Evolutionary conservation across 108 stramenopile genomes (phyloP).

Genomic region (Cylindrotheca fusiformis): DNA sequence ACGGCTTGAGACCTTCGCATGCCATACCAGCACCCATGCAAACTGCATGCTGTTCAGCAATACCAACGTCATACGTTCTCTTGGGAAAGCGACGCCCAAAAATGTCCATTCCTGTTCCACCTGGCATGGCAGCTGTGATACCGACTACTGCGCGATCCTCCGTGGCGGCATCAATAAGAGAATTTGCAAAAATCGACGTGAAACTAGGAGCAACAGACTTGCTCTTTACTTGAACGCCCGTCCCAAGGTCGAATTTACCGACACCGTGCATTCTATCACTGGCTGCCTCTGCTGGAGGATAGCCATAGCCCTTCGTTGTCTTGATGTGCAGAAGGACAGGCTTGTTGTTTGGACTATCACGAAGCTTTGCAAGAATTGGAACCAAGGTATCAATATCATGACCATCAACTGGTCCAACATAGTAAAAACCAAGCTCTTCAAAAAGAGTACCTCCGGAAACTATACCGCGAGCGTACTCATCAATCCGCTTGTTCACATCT

Average conservation of each 20-base stretch:
- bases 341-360: slow-evolving; percentile 79
- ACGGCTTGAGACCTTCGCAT: slow-evolving; percentile 96
- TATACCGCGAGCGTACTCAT: slow-evolving; percentile 96
- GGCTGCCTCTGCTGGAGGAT: slow-evolving; percentile 92
- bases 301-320: slow-evolving; percentile 94
- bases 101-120: slow-evolving; percentile 98
- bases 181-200: slow-evolving; percentile 94
- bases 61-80: slow-evolving; percentile 96
- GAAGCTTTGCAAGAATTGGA: slow-evolving; percentile 93
- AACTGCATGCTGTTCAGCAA: slow-evolving; percentile 98
- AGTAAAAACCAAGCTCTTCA: slow-evolving; percentile 98
- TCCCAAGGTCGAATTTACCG: slow-evolving; percentile 93
- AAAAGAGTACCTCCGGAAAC: slow-evolving; percentile 95
- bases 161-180: slow-evolving; percentile 87
- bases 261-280: slow-evolving; percentile 97
- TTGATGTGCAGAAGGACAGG: slow-evolving; percentile 94
- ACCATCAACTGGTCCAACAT: slow-evolving; percentile 97
- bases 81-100: slow-evolving; percentile 96
- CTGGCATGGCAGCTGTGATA: slow-evolving; percentile 98
- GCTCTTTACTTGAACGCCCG: slow-evolving; percentile 89
- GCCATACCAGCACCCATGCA: slow-evolving; percentile 98
- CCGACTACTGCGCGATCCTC: slow-evolving; percentile 92
- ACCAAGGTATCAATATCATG: slow-evolving; percentile 97
- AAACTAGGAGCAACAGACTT: slow-evolving; percentile 72
- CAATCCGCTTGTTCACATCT: slow-evolving; percentile 95